A percentile compares a stretch with the other conserved stretches of the same genome.
These are phyloP conservation scores for Geranomyces variabilis DNA, from an alignment of 192 early-diverging fungal genomes.

Conservation along the genomic window DNA sequence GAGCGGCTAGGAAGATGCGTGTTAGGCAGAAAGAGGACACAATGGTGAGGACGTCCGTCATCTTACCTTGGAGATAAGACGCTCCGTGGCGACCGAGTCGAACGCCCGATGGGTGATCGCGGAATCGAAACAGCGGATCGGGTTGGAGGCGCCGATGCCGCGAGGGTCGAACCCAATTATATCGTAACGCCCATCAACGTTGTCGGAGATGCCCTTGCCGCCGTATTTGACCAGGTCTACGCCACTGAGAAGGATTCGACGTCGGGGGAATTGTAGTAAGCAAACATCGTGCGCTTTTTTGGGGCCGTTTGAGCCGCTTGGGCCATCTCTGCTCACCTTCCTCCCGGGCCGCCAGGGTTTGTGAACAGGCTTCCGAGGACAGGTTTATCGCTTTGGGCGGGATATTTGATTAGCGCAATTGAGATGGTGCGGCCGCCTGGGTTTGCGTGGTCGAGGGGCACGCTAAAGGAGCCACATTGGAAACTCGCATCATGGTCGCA, in stretches of 20 bases:
- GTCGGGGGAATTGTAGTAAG: constrained; percentile 42
- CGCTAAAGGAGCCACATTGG: constrained; percentile 12
- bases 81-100: no score
- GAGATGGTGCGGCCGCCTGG: constrained; percentile 8
- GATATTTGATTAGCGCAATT: constrained; percentile 28
- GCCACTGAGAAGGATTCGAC: constrained; percentile 48
- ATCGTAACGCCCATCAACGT: constrained; percentile 37
- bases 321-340: no score
- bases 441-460: constrained; percentile 40
- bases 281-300: no score
- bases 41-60: no score
- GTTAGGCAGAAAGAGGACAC: no score
- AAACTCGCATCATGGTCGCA: no score
- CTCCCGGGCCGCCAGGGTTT: constrained; percentile 35
- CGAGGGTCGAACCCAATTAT: constrained; percentile 49
- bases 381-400: constrained; percentile 15
- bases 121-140: constrained; percentile 32
- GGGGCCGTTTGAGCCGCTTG: no score
- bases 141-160: constrained; percentile 37
- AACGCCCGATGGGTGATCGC: constrained; percentile 18
- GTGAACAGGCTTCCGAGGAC: constrained; percentile 22
- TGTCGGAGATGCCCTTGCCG: constrained; percentile 19
- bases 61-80: no score
- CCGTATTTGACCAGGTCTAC: constrained; percentile 21
- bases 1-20: no score